Evolutionary conservation across 306 rosid genomes (phyloP), one percentile per base, ranked within the genome.

Genomic region (Carpinus fangiana): DNA sequence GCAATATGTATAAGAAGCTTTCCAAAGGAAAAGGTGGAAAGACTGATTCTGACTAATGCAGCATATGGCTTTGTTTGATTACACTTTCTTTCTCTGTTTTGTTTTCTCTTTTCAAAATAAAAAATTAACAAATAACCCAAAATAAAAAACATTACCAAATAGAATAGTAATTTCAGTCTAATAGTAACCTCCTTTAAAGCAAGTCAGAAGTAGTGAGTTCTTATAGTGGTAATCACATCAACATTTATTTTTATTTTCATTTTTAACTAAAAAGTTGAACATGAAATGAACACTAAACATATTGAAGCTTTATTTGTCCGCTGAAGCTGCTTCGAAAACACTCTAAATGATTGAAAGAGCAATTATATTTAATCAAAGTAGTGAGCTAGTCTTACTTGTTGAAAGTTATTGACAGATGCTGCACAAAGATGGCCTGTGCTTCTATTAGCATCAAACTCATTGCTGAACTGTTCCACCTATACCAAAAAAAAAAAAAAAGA

Each of bases 351-450:
- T 18, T 67, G 51, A 67, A 67, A 67, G 41, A n/a, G 3, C 9
- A 73, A 74, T 12, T 56, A 34, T 28, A 31, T 82, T 76, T 77
- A 61, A 53, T 16, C 38, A 4, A 70, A 66, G 41, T 54, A 64
- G 76, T 56, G 67, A 78, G 78, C 43, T 57, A 61, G 72, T 78
- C 87, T 88, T 86, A 86, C 98, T 57, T 84, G 96, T 82, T 92
- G 96, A 79, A 93, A 95, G 88, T 91, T 90, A 77, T 81, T 88
- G 76, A 85, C 80, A 28, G 91, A 90, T 56, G 98, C 91, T 50
- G 91, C 86, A 82, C 98, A 95, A 71, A 92, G 98, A 74, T 89
- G 88, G 73, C 98, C 96, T 1, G 90, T 90, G 90, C 98, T 95
- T 90, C 98, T 90, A 71, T 76, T 82, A 75, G 98, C 97, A 86